These are phyloP conservation scores for Lindgomyces ingoldianus DNA, from an alignment of 495 filamentous ascomycete genomes.

Conservation along the genomic window DNA sequence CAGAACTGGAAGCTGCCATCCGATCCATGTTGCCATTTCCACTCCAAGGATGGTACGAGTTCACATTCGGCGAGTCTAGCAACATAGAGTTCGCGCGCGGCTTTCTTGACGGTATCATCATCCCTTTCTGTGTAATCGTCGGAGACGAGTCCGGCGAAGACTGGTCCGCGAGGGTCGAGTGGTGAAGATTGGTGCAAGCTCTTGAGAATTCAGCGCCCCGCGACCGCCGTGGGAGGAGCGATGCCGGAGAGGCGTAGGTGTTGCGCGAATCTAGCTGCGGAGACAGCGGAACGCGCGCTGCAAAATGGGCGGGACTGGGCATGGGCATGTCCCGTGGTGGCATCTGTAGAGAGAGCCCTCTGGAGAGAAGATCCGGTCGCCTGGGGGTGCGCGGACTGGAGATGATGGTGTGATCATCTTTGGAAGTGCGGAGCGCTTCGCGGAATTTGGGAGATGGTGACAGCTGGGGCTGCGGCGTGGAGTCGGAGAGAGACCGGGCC, in stretches of 20 bases:
- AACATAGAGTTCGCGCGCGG: slow-evolving; percentile 47
- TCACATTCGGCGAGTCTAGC: slow-evolving; percentile 51
- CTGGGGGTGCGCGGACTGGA: slow-evolving; percentile 59
- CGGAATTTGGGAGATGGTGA: slow-evolving; percentile 68
- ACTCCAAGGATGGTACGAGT: slow-evolving; percentile 46
- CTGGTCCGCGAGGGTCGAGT: slow-evolving; percentile 86
- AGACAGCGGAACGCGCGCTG: slow-evolving; percentile 71
- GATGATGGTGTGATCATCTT: slow-evolving; percentile 74
- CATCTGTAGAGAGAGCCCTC: slow-evolving; percentile 74
- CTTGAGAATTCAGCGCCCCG: slow-evolving; percentile 90
- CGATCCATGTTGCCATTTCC: slow-evolving; percentile 57
- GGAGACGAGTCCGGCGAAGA: slow-evolving; percentile 94
- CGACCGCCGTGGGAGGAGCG: slow-evolving; percentile 80
- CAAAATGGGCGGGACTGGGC: slow-evolving; percentile 56
- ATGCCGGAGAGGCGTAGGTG: slow-evolving; percentile 80
- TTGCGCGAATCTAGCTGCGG: slow-evolving; percentile 82
- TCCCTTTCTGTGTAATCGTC: slow-evolving; percentile 73
- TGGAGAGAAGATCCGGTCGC: slow-evolving; percentile 59
- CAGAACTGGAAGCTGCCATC: slow-evolving; percentile 74
- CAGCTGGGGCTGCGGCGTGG: slow-evolving; percentile 45
- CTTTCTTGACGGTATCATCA: slow-evolving; percentile 71
- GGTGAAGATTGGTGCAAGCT: slow-evolving; percentile 91
- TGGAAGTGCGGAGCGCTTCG: slow-evolving; percentile 61
- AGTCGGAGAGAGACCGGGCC: slow-evolving; percentile 49
- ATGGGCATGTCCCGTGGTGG: slow-evolving; percentile 57